Conservation (phyloP, 768 basidiomycete species). For the Termitomyces sp. region DNA sequence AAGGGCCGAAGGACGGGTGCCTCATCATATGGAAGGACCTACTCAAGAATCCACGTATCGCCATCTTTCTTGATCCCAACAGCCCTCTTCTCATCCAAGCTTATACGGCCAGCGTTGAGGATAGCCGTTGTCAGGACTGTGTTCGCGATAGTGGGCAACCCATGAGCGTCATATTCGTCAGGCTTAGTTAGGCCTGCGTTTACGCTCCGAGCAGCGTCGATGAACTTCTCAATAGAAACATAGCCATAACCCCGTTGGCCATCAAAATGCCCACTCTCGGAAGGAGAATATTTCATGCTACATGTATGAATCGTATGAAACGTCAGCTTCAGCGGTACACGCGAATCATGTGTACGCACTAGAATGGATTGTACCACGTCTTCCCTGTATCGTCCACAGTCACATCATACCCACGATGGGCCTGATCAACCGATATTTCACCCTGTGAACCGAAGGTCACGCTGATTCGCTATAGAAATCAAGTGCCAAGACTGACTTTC, state of each 20-base stretch:
- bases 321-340: conserved; percentile 2
- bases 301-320: conserved; percentile 3
- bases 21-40: conserved; percentile 19
- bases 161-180: conserved; percentile 70
- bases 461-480: background rate
- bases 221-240: conserved; percentile 87
- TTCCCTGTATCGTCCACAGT: conserved; percentile 84
- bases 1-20: background rate
- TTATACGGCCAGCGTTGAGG: conserved; percentile 85
- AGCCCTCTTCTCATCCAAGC: conserved; percentile 83
- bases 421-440: conserved; percentile 89
- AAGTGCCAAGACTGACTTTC: conserved; percentile 45
- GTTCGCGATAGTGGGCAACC: conserved; percentile 84
- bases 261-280: conserved; percentile 89
- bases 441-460: conserved; percentile 45
- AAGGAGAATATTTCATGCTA: conserved; percentile 94
- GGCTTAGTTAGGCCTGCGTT: conserved; percentile 66
- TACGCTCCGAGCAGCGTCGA: conserved; percentile 77
- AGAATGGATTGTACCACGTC: conserved; percentile 86
- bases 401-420: conserved; percentile 89
- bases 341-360: conserved; percentile 44
- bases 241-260: conserved; percentile 93
- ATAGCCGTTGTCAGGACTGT: conserved; percentile 86
- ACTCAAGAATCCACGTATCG: conserved; percentile 66
- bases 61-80: conserved; percentile 71